Conservation (phyloP, 192 early-diverging fungal species). For the Linnemannia hyalina region DNA sequence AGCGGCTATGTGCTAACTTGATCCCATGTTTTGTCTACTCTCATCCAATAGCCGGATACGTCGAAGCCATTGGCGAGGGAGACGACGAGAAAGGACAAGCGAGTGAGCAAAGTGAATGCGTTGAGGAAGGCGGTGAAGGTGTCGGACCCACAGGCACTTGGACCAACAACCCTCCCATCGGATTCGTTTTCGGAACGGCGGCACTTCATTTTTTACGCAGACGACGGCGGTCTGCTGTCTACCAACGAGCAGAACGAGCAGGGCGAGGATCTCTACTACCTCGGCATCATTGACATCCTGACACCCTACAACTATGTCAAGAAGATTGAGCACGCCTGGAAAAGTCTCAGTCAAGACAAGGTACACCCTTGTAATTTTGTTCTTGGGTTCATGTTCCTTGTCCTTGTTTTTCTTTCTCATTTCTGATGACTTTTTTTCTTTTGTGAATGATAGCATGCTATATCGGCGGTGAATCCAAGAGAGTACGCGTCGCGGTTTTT, state of each 20-base stretch:
- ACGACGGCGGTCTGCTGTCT: slow-evolving; percentile 88
- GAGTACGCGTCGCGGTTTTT: slow-evolving; percentile 91
- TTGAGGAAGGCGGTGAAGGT: slow-evolving; percentile 63
- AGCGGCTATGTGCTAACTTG: neutral
- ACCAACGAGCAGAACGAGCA: slow-evolving; percentile 79
- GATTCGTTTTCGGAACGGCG: slow-evolving; percentile 68
- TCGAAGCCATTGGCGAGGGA: slow-evolving; percentile 51
- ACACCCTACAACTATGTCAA: slow-evolving; percentile 92
- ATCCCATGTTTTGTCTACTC: neutral
- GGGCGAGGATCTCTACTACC: slow-evolving; percentile 84
- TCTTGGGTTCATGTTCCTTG: neutral
- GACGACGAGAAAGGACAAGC: slow-evolving; percentile 55
- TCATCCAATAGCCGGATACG: slow-evolving; percentile 51
- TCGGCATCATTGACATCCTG: slow-evolving; percentile 98
- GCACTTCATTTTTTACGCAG: slow-evolving; percentile 87
- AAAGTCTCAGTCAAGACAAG: slow-evolving; percentile 81
- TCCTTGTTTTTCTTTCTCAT: neutral
- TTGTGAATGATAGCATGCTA: slow-evolving; percentile 61
- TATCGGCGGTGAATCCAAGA: slow-evolving; percentile 87
- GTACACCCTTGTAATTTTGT: slow-evolving; percentile 24
- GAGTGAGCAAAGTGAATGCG: slow-evolving; percentile 64
- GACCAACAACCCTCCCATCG: slow-evolving; percentile 66
- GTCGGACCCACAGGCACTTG: slow-evolving; percentile 69
- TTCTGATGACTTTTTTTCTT: neutral
- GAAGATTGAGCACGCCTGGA: slow-evolving; percentile 89